Evolutionary conservation across 441 rosid genomes (phyloP).

Genomic region (Brassica hybrid): DNA sequence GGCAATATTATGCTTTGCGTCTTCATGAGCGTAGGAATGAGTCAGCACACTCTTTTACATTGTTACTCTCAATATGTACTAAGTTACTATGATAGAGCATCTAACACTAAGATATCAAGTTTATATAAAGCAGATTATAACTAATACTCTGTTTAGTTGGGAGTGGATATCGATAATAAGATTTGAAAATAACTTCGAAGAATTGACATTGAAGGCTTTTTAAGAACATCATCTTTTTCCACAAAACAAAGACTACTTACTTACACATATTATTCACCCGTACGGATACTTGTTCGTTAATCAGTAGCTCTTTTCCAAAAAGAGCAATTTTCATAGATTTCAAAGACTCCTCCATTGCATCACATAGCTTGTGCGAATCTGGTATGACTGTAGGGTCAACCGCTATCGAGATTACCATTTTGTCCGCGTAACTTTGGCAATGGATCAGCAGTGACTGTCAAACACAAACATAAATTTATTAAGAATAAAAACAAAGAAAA

Average conservation of each 20-base stretch:
- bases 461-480: slow-evolving; percentile 1
- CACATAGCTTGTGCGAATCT: slow-evolving; percentile 64
- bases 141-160: background rate
- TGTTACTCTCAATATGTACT: background rate
- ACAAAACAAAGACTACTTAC: background rate
- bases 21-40: too few relatives aligned
- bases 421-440: slow-evolving; percentile 65
- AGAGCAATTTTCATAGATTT: slow-evolving; percentile 43
- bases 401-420: slow-evolving; percentile 60
- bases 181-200: background rate
- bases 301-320: slow-evolving; percentile 16
- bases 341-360: slow-evolving; percentile 62
- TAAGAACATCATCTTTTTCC: background rate
- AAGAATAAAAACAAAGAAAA: background rate
- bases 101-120: too few relatives aligned
- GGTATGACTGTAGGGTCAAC: slow-evolving; percentile 68
- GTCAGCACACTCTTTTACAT: background rate
- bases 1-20: too few relatives aligned
- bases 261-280: background rate
- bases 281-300: background rate
- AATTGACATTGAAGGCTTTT: background rate
- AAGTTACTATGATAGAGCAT: too few relatives aligned
- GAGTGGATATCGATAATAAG: background rate
- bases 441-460: slow-evolving; percentile 68
- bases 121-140: too few relatives aligned